A percentile compares a stretch with the other conserved stretches of the same genome.
Conservation (phyloP, 148 eudicot species). For the Gaultheria prostrata region DNA sequence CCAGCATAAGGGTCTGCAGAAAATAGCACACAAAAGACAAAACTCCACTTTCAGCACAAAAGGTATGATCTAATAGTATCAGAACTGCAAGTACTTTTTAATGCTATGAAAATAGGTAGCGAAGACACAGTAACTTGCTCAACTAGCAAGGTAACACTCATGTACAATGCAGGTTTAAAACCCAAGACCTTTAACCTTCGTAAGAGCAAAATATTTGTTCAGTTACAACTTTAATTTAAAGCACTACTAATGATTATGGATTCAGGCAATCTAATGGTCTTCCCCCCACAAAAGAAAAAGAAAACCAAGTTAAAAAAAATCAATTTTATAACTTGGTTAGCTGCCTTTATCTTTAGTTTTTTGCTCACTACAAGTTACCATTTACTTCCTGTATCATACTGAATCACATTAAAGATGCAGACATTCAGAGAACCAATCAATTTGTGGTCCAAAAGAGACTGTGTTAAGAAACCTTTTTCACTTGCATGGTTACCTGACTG, state of each 20-base stretch:
- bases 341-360: not conserved
- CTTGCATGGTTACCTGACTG: not conserved
- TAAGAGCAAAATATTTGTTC: not conserved
- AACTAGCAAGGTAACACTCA: not conserved
- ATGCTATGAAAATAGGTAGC: not conserved
- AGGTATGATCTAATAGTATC: not conserved
- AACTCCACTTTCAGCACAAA: not conserved
- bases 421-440: not conserved
- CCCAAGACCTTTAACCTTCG: not conserved
- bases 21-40: constrained; percentile 12
- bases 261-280: not conserved
- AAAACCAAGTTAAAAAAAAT: not conserved
- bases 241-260: not conserved
- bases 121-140: constrained; percentile 3
- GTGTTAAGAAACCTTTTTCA: not conserved
- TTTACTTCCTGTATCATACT: not conserved
- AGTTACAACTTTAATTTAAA: not conserved
- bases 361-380: not conserved
- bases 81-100: not conserved
- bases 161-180: not conserved
- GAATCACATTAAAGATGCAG: not conserved
- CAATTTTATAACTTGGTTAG: not conserved
- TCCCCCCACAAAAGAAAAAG: not conserved
- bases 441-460: not conserved
- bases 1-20: constrained; percentile 90